A percentile compares a stretch with the other conserved stretches of the same genome.
Conservation (phyloP, 345 rosid genomes). For the Diplotaxis tenuifolia region DNA sequence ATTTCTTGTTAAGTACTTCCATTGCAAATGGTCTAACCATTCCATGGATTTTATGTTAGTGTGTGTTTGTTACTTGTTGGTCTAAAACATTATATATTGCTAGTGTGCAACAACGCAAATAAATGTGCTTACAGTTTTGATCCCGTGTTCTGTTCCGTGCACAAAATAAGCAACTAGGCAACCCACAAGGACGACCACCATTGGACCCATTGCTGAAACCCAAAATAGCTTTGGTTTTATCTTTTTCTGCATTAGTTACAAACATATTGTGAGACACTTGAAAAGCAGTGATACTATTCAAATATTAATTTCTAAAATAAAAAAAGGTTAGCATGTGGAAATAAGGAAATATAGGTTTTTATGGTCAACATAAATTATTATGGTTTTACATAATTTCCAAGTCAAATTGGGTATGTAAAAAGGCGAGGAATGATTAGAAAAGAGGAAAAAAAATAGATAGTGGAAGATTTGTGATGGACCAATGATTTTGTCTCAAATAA, state of each 20-base stretch:
- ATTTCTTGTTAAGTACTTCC: too few species aligned
- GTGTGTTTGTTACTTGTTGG: neutral
- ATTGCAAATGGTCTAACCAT: too few species aligned
- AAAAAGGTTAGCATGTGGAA: neutral
- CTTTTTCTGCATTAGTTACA: conserved; percentile 44
- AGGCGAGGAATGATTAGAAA: neutral
- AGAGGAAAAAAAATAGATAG: neutral
- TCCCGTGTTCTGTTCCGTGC: conserved; percentile 55
- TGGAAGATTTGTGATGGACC: conserved; percentile 17
- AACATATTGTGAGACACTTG: neutral
- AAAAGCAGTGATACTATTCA: neutral
- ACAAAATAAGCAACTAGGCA: conserved; percentile 64
- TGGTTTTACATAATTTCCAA: neutral
- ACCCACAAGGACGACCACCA: conserved; percentile 65
- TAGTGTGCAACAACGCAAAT: neutral
- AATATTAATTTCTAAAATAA: too few species aligned
- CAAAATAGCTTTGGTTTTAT: conserved; percentile 78
- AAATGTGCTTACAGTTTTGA: conserved; percentile 55
- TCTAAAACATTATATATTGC: neutral
- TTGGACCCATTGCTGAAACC: conserved; percentile 85
- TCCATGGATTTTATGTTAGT: neutral
- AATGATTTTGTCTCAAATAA: conserved; percentile 25
- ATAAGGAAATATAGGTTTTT: neutral
- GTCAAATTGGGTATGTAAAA: conserved; percentile 14
- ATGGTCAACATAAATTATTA: neutral